These are phyloP conservation scores for Cyberlindnera maritima DNA, from an alignment of 805 yeast species.

Conservation along the genomic window DNA sequence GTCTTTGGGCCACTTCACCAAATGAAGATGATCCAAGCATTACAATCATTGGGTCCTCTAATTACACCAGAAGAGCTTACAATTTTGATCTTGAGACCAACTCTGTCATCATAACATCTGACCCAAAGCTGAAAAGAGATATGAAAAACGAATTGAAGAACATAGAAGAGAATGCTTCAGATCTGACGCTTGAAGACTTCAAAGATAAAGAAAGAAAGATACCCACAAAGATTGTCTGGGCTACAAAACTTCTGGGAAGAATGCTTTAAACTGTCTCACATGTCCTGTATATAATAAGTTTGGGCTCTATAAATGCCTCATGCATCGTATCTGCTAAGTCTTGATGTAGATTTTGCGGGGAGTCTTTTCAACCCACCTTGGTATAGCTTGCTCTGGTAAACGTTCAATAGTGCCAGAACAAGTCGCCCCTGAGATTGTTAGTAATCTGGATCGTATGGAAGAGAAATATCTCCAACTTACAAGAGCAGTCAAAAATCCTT, in stretches of 20 bases:
- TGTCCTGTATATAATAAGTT: not conserved
- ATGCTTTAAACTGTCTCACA: constrained; percentile 47
- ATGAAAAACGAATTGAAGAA: constrained; percentile 66
- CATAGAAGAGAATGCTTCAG: constrained; percentile 49
- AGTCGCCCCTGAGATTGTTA: not conserved
- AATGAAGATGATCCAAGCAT: constrained; percentile 58
- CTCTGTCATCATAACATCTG: constrained; percentile 73
- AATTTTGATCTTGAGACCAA: constrained; percentile 85
- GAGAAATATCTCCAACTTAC: not conserved
- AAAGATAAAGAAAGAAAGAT: constrained; percentile 58
- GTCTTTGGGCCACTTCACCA: constrained; percentile 77
- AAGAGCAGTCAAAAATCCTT: not conserved
- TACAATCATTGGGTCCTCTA: constrained; percentile 88
- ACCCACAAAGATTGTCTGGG: constrained; percentile 59
- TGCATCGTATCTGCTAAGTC: not conserved
- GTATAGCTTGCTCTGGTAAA: constrained; percentile 3
- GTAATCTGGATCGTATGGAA: not conserved
- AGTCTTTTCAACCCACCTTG: not conserved
- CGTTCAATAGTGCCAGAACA: not conserved
- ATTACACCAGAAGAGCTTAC: constrained; percentile 89
- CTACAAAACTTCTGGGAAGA: constrained; percentile 61
- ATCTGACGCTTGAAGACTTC: constrained; percentile 60
- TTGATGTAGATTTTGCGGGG: not conserved
- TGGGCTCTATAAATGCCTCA: not conserved
- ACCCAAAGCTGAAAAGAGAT: constrained; percentile 49